phyloP scores from a whole-genome alignment of 1,139 yeast genomes.

The Kurtzmaniella natalensis region DNA sequence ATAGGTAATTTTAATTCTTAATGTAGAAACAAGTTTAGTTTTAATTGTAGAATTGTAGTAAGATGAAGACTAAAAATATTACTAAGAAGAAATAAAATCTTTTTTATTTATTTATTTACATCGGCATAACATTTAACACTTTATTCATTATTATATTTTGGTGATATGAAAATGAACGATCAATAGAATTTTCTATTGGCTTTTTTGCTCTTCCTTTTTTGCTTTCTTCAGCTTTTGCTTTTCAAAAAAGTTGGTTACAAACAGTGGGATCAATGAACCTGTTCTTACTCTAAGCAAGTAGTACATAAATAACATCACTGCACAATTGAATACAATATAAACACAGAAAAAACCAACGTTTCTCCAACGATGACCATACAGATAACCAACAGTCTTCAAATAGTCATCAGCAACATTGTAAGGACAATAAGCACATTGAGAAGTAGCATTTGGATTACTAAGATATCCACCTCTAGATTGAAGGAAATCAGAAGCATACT shows the following conservation, averaged over 20 bases:
- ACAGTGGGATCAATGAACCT: conserved; percentile 7
- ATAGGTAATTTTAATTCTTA: no score
- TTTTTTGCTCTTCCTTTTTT: background rate
- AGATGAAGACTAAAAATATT: no score
- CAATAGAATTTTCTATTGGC: no score
- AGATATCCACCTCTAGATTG: conserved; percentile 45
- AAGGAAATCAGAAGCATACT: conserved; percentile 34
- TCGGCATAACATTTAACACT: no score
- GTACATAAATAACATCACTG: conserved; percentile 18
- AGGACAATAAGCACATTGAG: conserved; percentile 57
- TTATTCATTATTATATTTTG: no score
- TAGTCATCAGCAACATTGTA: conserved; percentile 52
- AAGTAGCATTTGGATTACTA: conserved; percentile 46
- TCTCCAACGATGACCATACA: conserved; percentile 55
- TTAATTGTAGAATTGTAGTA: no score
- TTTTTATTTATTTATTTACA: no score
- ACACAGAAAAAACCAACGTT: conserved; percentile 59
- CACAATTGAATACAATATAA: conserved; percentile 51
- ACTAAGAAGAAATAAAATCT: no score
- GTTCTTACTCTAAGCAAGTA: conserved; percentile 17
- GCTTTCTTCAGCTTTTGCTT: background rate
- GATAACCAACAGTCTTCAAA: conserved; percentile 39
- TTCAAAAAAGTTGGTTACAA: background rate
- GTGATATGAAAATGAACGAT: no score
- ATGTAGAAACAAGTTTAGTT: no score